Conservation (phyloP, 2,329 filamentous ascomycete genomes). For the Bipolaris zeicola region DNA sequence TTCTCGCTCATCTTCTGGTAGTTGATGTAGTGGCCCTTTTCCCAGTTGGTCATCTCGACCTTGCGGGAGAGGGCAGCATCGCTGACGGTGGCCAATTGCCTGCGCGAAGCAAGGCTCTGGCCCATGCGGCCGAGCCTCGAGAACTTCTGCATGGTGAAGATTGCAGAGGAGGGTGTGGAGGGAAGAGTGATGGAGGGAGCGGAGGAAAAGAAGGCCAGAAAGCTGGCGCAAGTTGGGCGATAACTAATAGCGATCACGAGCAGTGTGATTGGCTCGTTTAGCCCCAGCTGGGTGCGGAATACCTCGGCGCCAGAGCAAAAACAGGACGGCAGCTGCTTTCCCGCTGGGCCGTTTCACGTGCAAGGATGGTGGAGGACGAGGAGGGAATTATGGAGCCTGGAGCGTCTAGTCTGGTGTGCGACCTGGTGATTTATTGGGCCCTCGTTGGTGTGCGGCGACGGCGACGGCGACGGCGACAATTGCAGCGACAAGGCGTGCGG, state of each 20-base stretch:
- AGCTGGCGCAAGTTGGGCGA: slow-evolving; percentile 40
- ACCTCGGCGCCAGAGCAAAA: slow-evolving; percentile 34
- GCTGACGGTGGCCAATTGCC: slow-evolving; percentile 78
- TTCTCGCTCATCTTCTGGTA: slow-evolving; percentile 99
- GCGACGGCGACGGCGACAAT: not conserved
- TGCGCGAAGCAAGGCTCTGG: slow-evolving; percentile 67
- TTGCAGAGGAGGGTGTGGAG: slow-evolving; percentile 48
- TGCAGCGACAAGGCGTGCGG: not conserved
- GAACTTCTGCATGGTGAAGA: slow-evolving; percentile 69
- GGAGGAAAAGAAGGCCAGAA: slow-evolving; percentile 45
- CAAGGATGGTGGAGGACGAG: slow-evolving; percentile 14
- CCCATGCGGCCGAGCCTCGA: slow-evolving; percentile 71
- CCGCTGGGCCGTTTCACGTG: slow-evolving; percentile 45
- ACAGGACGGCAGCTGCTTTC: slow-evolving; percentile 31
- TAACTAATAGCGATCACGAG: slow-evolving; percentile 43
- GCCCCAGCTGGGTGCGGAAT: slow-evolving; percentile 33
- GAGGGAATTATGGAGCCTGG: slow-evolving; percentile 15
- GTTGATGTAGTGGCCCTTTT: slow-evolving; percentile 97
- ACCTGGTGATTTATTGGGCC: not conserved
- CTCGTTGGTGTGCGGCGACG: not conserved
- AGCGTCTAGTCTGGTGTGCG: slow-evolving; percentile 1
- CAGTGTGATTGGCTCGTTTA: slow-evolving; percentile 40
- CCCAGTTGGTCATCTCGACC: slow-evolving; percentile 97
- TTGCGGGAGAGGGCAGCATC: slow-evolving; percentile 90
- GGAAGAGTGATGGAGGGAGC: slow-evolving; percentile 38